phyloP scores from a whole-genome alignment of 495 filamentous ascomycete species.

The Aspergillus saccharolyticus region DNA sequence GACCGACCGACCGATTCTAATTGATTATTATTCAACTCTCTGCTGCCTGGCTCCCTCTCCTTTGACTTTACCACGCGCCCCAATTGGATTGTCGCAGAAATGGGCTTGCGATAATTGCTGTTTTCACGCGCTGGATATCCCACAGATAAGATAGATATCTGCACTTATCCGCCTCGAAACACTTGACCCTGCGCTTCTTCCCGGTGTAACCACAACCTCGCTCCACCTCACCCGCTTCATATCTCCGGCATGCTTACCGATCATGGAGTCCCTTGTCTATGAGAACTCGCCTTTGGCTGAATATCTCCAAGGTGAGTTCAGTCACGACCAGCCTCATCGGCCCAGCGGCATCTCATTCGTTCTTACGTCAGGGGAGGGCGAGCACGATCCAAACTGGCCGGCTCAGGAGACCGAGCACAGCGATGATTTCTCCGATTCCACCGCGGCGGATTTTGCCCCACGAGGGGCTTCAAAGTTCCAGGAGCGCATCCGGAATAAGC shows the following conservation, averaged over 20 bases:
- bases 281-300: slow-evolving; percentile 87
- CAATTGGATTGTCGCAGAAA: slow-evolving; percentile 6
- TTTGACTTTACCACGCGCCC: slow-evolving; percentile 1
- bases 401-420: slow-evolving; percentile 39
- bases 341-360: slow-evolving; percentile 17
- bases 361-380: slow-evolving; percentile 42
- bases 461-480: slow-evolving; percentile 63
- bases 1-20: neutral
- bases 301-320: slow-evolving; percentile 78
- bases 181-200: neutral
- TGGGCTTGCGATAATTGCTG: slow-evolving; percentile 7
- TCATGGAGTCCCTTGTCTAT: slow-evolving; percentile 89
- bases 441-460: slow-evolving; percentile 63
- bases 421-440: slow-evolving; percentile 29
- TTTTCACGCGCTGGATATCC: neutral
- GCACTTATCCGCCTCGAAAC: neutral
- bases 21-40: neutral
- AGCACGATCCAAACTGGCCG: slow-evolving; percentile 41
- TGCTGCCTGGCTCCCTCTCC: neutral
- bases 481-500: slow-evolving; percentile 59
- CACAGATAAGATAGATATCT: neutral
- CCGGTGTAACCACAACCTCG: neutral
- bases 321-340: neutral
- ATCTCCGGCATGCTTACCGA: slow-evolving; percentile 31
- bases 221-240: slow-evolving; percentile 4